phyloP scores from a whole-genome alignment of 805 yeast genomes.

The Myxozyma mucilagina region DNA sequence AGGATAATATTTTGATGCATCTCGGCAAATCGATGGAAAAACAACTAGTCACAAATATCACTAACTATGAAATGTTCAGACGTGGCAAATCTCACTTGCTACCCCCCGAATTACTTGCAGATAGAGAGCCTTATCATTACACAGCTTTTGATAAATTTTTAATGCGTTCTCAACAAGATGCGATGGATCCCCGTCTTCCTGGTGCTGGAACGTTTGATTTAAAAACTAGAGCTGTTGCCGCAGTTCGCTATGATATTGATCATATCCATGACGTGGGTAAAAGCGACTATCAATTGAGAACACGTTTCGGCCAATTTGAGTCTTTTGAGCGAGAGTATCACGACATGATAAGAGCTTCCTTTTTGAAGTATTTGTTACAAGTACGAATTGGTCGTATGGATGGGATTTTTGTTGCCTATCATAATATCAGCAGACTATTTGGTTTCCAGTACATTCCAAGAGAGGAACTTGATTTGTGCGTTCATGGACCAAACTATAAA shows the following conservation, averaged over 20 bases:
- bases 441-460: slow-evolving; percentile 90
- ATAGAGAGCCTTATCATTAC: slow-evolving; percentile 61
- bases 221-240: slow-evolving; percentile 87
- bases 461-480: slow-evolving; percentile 63
- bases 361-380: slow-evolving; percentile 83
- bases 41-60: slow-evolving; percentile 61
- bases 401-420: slow-evolving; percentile 91
- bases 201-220: slow-evolving; percentile 91
- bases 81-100: slow-evolving; percentile 30
- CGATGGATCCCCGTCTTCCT: slow-evolving; percentile 72
- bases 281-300: slow-evolving; percentile 66
- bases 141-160: slow-evolving; percentile 66
- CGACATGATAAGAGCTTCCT: slow-evolving; percentile 72
- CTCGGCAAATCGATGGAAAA: slow-evolving; percentile 81
- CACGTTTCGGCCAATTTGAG: slow-evolving; percentile 64
- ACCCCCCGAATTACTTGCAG: slow-evolving; percentile 22
- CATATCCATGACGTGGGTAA: slow-evolving; percentile 58
- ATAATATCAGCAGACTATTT: slow-evolving; percentile 73
- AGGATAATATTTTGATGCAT: slow-evolving; percentile 65
- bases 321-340: slow-evolving; percentile 78
- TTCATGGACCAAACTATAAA: slow-evolving; percentile 48
- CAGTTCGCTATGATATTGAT: slow-evolving; percentile 75
- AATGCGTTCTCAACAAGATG: slow-evolving; percentile 89
- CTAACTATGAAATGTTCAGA: slow-evolving; percentile 50
- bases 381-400: slow-evolving; percentile 97